phyloP scores from a whole-genome alignment of 169 alveolate species.

The Blepharisma undulans region DNA sequence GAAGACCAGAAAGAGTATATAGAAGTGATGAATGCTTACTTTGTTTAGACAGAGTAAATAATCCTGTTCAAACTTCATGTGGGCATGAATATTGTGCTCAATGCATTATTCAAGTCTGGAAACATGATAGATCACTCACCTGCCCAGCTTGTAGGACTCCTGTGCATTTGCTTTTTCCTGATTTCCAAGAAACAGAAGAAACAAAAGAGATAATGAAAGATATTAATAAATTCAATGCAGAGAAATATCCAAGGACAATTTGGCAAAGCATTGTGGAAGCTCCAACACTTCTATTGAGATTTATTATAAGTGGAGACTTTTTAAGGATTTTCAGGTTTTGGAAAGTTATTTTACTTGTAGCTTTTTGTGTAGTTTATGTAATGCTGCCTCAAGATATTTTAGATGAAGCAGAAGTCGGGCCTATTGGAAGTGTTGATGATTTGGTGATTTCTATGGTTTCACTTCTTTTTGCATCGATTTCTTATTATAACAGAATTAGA shows the following conservation, averaged over 20 bases:
- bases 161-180: background rate
- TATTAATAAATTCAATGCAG: background rate
- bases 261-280: background rate
- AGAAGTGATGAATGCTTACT: background rate
- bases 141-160: background rate
- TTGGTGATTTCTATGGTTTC: background rate
- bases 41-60: background rate
- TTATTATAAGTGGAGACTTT: background rate
- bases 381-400: background rate
- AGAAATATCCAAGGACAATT: background rate
- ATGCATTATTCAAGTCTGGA: background rate
- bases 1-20: background rate
- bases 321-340: background rate
- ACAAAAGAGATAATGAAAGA: background rate
- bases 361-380: background rate
- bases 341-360: background rate
- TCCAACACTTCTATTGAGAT: background rate
- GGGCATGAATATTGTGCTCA: constrained; percentile 20
- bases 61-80: constrained; percentile 21
- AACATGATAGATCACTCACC: background rate
- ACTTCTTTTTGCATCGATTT: background rate
- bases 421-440: background rate
- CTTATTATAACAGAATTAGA: background rate
- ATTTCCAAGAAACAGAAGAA: background rate
- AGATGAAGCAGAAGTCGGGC: background rate